Conservation (phyloP, 371 early-diverging fungal genomes). For the Coemansia sp. region DNA sequence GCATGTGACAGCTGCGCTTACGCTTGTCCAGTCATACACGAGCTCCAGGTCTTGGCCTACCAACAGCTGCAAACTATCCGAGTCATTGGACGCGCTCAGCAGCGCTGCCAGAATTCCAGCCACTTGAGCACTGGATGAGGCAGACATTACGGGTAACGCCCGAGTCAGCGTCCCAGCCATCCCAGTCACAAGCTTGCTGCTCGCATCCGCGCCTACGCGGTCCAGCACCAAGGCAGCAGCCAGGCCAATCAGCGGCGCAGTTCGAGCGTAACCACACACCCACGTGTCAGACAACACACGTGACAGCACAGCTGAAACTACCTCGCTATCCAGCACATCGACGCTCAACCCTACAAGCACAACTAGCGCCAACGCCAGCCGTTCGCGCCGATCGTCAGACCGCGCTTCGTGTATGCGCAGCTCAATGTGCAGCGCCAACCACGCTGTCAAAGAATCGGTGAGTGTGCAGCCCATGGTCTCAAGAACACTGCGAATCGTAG, state of each 20-base stretch:
- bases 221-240: constrained; percentile 15
- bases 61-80: constrained; percentile 2
- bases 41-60: constrained; percentile 18
- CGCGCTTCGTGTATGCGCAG: constrained; percentile 11
- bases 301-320: constrained; percentile 17
- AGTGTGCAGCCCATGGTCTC: neutral
- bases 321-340: constrained; percentile 17
- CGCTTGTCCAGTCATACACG: constrained; percentile 18
- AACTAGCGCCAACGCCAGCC: constrained; percentile 20
- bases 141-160: neutral
- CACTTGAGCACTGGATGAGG: too few relatives aligned
- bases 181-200: constrained; percentile 8
- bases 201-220: neutral
- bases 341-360: constrained; percentile 6
- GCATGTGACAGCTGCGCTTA: constrained; percentile 8
- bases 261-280: constrained; percentile 10
- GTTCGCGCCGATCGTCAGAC: constrained; percentile 17
- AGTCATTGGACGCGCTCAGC: neutral
- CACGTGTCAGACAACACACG: constrained; percentile 19
- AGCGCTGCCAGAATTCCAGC: neutral
- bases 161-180: constrained; percentile 9
- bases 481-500: constrained; percentile 3
- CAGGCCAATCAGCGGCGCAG: constrained; percentile 14
- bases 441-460: constrained; percentile 16
- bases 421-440: constrained; percentile 37